Percentiles rank a stretch among this genome's conserved stretches.
Conservation (phyloP, 306 rosid genomes). For the Amphicarpaea edgeworthii region DNA sequence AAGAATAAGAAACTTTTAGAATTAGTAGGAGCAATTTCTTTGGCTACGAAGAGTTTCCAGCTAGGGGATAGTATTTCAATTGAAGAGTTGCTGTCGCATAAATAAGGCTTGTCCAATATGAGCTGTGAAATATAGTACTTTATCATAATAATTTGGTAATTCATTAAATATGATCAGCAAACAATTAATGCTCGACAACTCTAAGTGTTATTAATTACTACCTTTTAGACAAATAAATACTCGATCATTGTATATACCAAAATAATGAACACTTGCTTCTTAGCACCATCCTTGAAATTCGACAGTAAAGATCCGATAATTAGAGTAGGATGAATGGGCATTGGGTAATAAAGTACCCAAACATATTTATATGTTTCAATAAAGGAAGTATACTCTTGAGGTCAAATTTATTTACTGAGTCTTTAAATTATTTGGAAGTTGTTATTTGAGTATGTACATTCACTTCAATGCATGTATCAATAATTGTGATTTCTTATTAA, state of each 20-base stretch:
- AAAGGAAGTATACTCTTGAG: no score
- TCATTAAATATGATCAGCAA: not conserved
- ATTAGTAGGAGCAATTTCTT: slow-evolving; percentile 1
- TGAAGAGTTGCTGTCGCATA: not conserved
- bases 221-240: not conserved
- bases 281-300: not conserved
- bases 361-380: no score
- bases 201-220: not conserved
- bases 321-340: not conserved
- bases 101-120: not conserved
- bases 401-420: no score
- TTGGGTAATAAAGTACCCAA: not conserved
- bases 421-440: no score
- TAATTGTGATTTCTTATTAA: no score
- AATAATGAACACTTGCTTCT: slow-evolving; percentile 1
- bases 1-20: slow-evolving; percentile 30
- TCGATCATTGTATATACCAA: not conserved
- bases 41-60: not conserved
- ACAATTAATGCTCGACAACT: not conserved
- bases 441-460: no score
- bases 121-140: not conserved
- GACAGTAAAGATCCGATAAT: not conserved
- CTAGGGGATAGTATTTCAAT: not conserved
- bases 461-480: no score
- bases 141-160: not conserved